phyloP scores from a whole-genome alignment of 768 basidiomycete species.

The Coprinopsis cinerea region DNA sequence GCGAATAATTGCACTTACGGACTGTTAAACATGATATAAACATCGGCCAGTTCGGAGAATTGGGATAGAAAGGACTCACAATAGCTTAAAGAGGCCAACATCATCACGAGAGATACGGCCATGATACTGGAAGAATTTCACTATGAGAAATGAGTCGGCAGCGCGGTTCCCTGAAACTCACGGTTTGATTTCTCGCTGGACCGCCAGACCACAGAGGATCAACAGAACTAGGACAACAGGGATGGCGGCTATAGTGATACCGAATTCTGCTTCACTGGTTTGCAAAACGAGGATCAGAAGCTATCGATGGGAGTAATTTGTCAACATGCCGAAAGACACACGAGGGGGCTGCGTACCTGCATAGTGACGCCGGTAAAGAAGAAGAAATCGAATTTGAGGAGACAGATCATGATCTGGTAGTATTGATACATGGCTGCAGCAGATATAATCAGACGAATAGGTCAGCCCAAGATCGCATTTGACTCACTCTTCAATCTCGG shows the following conservation, averaged over 20 bases:
- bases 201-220: slow-evolving; percentile 58
- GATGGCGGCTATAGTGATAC: slow-evolving; percentile 76
- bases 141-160: slow-evolving; percentile 18
- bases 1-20: slow-evolving; percentile 24
- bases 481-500: slow-evolving; percentile 73
- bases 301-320: slow-evolving; percentile 28
- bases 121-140: too few species aligned
- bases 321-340: too few species aligned
- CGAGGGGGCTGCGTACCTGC: slow-evolving; percentile 44
- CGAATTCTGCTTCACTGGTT: slow-evolving; percentile 66
- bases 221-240: slow-evolving; percentile 70
- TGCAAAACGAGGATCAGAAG: slow-evolving; percentile 75
- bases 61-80: slow-evolving; percentile 44
- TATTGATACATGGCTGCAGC: slow-evolving; percentile 77
- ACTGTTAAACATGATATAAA: slow-evolving; percentile 28
- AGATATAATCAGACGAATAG: slow-evolving; percentile 1
- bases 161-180: slow-evolving; percentile 22
- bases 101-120: slow-evolving; percentile 63
- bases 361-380: slow-evolving; percentile 83
- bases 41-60: not conserved
- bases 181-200: slow-evolving; percentile 79
- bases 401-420: slow-evolving; percentile 83
- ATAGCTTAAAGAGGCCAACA: slow-evolving; percentile 72
- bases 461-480: not conserved
- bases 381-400: slow-evolving; percentile 90